Base-by-base conservation (phyloP, 2,329 filamentous ascomycete genomes). In the Trichoderma guizhouense region DNA sequence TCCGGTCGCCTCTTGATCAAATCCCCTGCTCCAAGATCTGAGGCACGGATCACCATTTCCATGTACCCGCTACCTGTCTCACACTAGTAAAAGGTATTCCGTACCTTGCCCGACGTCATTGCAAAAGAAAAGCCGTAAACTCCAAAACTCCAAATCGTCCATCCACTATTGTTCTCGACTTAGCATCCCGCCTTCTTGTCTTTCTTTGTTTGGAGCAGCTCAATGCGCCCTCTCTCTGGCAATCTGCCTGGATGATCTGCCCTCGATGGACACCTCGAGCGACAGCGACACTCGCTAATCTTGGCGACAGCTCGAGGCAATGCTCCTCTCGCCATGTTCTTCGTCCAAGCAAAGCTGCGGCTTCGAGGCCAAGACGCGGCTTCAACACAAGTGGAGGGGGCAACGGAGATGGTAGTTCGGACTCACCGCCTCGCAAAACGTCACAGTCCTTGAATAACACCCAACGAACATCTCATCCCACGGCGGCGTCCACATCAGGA, bases 181-280 rank as follows among this genome's bases (percentile, higher is more conserved):
- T 28, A n/a, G 51, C 62, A n/a, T 21, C 69, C 9, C 58, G 11
- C 26, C 9, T 6, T 5, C 55, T 9, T 9, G 26, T 5, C 26
- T 21, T 30, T 60, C 55, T 32, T 8, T 60, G 57, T 58, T 30
- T 2, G 18, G 18, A 60, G 21, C 39, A 70, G 39, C 60, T 67
- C 62, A 57, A 72, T 72, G 71, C 62, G 39, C 30, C 63, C 34
- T 60, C n/a, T 21, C 57, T 7, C 4, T 47, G 32, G 32, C 53
- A 34, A 34, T 32, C 62, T 74, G 76, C 74, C 76, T 74, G 75
- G 71, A 81, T 81, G 79, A 79, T 77, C 70, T 74, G 77, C 73
- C 76, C 73, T 34, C 74, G 68, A 79, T 79, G 77, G 78, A 74
- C 76, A 57, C 72, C 75, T 73, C 72, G 71, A 70, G 70, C 76